phyloP scores from a whole-genome alignment of 805 yeast genomes.

The Metschnikowia orientalis region DNA sequence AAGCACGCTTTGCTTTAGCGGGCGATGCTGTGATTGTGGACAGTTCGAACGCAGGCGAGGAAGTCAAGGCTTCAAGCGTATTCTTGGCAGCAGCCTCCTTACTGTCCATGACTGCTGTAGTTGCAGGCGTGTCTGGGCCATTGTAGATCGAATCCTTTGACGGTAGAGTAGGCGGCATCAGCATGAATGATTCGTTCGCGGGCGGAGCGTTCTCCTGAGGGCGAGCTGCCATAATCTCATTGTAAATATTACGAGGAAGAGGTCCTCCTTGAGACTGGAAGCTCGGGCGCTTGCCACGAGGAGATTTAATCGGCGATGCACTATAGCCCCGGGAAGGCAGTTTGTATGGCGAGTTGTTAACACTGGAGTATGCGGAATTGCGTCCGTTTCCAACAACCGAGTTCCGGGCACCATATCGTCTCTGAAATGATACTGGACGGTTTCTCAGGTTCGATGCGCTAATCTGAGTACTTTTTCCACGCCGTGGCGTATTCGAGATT shows the following conservation, averaged over 20 bases:
- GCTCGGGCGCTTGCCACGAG: slow-evolving; percentile 15
- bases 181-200: slow-evolving; percentile 14
- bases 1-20: slow-evolving; percentile 29
- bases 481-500: slow-evolving; percentile 10
- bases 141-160: slow-evolving; percentile 32
- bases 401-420: slow-evolving; percentile 27
- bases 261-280: slow-evolving; percentile 22
- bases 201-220: slow-evolving; percentile 3
- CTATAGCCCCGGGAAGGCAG: slow-evolving; percentile 16
- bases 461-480: slow-evolving; percentile 26
- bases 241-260: slow-evolving; percentile 41
- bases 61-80: slow-evolving; percentile 19
- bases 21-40: no score
- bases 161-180: slow-evolving; percentile 40
- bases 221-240: slow-evolving; percentile 33
- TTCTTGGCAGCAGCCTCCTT: slow-evolving; percentile 17
- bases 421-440: slow-evolving; percentile 41
- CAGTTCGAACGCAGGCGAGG: slow-evolving; percentile 30
- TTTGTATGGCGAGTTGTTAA: slow-evolving; percentile 29
- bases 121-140: slow-evolving; percentile 10
- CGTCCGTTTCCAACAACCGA: slow-evolving; percentile 19
- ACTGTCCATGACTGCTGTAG: slow-evolving; percentile 6
- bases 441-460: slow-evolving; percentile 30
- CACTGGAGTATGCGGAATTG: slow-evolving; percentile 30
- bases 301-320: slow-evolving; percentile 19